Base-by-base conservation (phyloP, 352 stramenopile species). In the Phytophthora citricola region DNA sequence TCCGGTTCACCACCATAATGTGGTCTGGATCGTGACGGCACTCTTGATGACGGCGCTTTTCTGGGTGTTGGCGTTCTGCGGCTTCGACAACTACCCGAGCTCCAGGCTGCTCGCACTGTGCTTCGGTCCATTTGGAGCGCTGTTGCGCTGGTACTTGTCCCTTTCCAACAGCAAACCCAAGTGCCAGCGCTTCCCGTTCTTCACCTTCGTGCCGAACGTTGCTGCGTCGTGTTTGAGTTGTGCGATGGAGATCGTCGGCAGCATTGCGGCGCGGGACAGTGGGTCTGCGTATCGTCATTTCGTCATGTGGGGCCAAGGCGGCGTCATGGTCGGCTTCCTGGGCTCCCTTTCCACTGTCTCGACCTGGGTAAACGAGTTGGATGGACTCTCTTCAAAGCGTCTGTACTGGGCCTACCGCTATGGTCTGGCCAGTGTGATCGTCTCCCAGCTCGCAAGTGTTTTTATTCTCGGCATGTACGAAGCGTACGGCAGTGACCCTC, bases 321-420 rank as follows among this genome's bases (percentile, higher is more conserved):
- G 63, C 29, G 53, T 81, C 34, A 56, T 83, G 39, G 75, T 85
- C 12, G 82, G 82, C 40, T 82, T 91, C 27, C 60, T 87, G 2
- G 82, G 82, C n/a, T 91, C 82, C 29, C 71, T 91, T 27, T 91
- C 82, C 36, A 91, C 82, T 3, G 82, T 91, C 8, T 91, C 82
- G 12, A 86, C 79, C 27, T 91, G 82, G 82, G 71, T 89, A 27
- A 78, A 86, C 53, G 82, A 91, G 50, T 57, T 91, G 14, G 70
- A 91, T 56, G 51, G 27, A 27, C 69, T 91, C 22, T 77, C 76
- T 22, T 84, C 76, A 12, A 71, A 73, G 20, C 70, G 71, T 47
- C 50, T 86, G 40, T 76, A 71, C 20, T 87, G 65, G 58, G 78
- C 80, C n/a, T 88, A 88, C 45, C 74, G 74, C 41, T 88, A 88